phyloP scores from a whole-genome alignment of 1,284 basidiomycete genomes.

The Sparassis latifolia region DNA sequence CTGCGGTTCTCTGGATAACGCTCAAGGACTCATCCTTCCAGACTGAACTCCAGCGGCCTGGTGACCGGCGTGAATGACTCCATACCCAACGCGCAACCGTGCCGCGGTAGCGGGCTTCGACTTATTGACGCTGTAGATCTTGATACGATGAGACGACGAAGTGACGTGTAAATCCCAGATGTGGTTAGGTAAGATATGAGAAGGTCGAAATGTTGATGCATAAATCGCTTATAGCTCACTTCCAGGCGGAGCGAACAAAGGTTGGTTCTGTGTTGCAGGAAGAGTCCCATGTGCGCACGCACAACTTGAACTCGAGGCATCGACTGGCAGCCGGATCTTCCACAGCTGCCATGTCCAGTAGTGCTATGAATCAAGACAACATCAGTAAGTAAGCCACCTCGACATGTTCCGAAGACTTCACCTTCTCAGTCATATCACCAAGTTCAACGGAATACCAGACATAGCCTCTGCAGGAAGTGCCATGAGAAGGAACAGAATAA shows the following conservation, averaged over 20 bases:
- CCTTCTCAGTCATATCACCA: slow-evolving; percentile 46
- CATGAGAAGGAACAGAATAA: slow-evolving; percentile 29
- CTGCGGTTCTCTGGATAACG: too few relatives aligned
- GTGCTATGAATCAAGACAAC: slow-evolving; percentile 26
- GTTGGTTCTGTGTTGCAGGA: slow-evolving; percentile 55
- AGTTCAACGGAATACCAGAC: slow-evolving; percentile 43
- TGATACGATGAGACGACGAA: slow-evolving; percentile 48
- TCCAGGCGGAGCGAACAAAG: slow-evolving; percentile 49
- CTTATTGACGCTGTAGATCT: slow-evolving; percentile 47
- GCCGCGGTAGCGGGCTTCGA: slow-evolving; percentile 22
- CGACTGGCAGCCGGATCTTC: slow-evolving; percentile 45
- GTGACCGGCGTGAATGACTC: slow-evolving; percentile 5
- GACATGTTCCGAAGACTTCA: slow-evolving; percentile 6
- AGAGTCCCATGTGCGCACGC: slow-evolving; percentile 53
- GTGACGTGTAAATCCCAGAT: slow-evolving; percentile 55
- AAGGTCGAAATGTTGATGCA: too few relatives aligned
- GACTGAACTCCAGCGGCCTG: slow-evolving; percentile 31
- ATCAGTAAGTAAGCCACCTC: background rate
- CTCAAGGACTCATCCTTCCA: slow-evolving; percentile 36
- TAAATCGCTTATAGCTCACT: slow-evolving; percentile 27
- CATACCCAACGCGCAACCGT: too few relatives aligned
- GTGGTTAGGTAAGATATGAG: too few relatives aligned
- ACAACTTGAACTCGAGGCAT: slow-evolving; percentile 43
- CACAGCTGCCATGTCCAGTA: slow-evolving; percentile 52
- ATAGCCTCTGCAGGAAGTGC: too few relatives aligned